Conservation (phyloP, 2,329 filamentous ascomycete species). For the Mariannaea sp. region DNA sequence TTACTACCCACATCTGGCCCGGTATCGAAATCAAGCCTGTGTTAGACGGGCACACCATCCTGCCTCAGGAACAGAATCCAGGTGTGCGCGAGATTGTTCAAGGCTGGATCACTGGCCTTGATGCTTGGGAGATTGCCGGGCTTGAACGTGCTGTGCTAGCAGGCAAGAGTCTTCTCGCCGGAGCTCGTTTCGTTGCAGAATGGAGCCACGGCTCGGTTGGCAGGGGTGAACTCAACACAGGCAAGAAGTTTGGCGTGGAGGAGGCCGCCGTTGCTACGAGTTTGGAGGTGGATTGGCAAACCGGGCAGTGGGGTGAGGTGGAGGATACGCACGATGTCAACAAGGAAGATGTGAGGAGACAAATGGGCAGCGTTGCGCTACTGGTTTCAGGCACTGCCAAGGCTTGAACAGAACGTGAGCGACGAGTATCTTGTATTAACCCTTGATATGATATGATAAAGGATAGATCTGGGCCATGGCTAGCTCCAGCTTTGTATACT, state of each 20-base stretch:
- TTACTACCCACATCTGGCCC: conserved; percentile 79
- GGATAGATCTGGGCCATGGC: no score
- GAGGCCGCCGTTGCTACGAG: conserved; percentile 79
- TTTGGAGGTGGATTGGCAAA: conserved; percentile 90
- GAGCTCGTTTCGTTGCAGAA: conserved; percentile 76
- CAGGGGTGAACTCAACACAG: conserved; percentile 45
- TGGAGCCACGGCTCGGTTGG: conserved; percentile 78
- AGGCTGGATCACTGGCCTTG: conserved; percentile 75
- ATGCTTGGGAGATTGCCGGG: conserved; percentile 81
- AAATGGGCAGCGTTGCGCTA: conserved; percentile 85
- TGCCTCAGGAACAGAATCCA: conserved; percentile 74
- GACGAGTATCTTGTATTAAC: conserved; percentile 17
- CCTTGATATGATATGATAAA: conserved; percentile 18
- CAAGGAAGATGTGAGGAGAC: conserved; percentile 83
- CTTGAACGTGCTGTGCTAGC: conserved; percentile 83
- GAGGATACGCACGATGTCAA: conserved; percentile 98
- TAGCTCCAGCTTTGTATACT: no score
- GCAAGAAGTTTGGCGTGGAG: conserved; percentile 72
- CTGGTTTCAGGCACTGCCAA: conserved; percentile 68
- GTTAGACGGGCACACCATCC: conserved; percentile 77
- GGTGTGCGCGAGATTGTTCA: conserved; percentile 77
- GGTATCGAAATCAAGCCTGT: conserved; percentile 78
- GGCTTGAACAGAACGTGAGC: conserved; percentile 5
- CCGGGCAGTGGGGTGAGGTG: conserved; percentile 89
- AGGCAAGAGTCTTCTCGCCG: conserved; percentile 83